Percentiles rank a stretch among this genome's conserved stretches.
phyloP scores from a whole-genome alignment of 225 moss, liverwort and hornwort species.

The Pseudoscleropodium purum region DNA sequence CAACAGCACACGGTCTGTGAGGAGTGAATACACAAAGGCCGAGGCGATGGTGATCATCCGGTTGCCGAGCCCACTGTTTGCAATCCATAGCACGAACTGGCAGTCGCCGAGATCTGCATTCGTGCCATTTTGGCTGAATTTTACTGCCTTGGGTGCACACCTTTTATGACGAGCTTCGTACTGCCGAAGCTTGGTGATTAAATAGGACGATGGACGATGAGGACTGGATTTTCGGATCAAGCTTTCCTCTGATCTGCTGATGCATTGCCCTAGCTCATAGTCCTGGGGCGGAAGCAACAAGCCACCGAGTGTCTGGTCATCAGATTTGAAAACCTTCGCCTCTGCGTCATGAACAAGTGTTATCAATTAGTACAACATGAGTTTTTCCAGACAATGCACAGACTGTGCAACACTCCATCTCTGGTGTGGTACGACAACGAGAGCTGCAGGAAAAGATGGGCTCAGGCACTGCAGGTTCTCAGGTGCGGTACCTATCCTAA shows the following conservation, averaged over 20 bases:
- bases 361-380: neutral
- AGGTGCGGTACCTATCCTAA: neutral
- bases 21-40: constrained; percentile 59
- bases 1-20: constrained; percentile 58
- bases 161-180: constrained; percentile 23
- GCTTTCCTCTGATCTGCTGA: constrained; percentile 24
- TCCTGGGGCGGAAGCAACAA: constrained; percentile 10
- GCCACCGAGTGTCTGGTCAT: constrained; percentile 25
- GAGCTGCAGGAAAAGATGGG: neutral
- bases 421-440: neutral
- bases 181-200: constrained; percentile 30
- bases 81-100: constrained; percentile 38
- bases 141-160: constrained; percentile 17
- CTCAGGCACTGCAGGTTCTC: neutral
- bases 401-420: neutral
- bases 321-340: neutral
- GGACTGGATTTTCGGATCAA: constrained; percentile 21
- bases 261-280: constrained; percentile 14
- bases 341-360: constrained; percentile 10
- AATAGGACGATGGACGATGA: constrained; percentile 11
- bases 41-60: constrained; percentile 64
- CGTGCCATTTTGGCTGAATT: constrained; percentile 8
- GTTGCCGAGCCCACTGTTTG: constrained; percentile 72
- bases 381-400: neutral
- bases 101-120: constrained; percentile 28